These are phyloP conservation scores for Pseudogymnoascus sp. DNA, from an alignment of 2,329 filamentous ascomycete species.

Conservation along the genomic window DNA sequence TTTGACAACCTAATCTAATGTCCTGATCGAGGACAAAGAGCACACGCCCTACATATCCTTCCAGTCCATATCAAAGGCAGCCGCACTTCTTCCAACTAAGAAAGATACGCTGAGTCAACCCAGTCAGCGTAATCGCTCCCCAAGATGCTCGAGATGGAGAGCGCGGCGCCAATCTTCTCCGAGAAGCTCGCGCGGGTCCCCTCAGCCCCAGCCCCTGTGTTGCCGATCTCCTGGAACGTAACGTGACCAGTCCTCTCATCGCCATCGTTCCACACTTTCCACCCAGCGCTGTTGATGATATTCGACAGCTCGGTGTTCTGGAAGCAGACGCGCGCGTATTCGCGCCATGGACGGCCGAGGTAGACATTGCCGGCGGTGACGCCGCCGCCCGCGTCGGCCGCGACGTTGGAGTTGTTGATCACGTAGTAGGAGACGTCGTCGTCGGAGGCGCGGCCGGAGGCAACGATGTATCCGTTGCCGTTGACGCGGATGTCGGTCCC, in stretches of 20 bases:
- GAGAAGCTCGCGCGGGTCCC: slow-evolving; percentile 41
- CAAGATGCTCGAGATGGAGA: slow-evolving; percentile 37
- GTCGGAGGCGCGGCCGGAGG: slow-evolving; percentile 34
- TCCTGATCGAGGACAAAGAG: neutral
- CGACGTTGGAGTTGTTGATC: slow-evolving; percentile 43
- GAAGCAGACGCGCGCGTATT: slow-evolving; percentile 43
- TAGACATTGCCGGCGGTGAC: slow-evolving; percentile 35
- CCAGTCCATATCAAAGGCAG: neutral
- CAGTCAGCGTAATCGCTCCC: slow-evolving; percentile 35
- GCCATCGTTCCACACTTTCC: slow-evolving; percentile 38
- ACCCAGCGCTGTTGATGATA: slow-evolving; percentile 44
- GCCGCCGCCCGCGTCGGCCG: slow-evolving; percentile 31
- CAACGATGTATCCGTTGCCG: slow-evolving; percentile 38
- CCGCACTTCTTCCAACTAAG: slow-evolving; percentile 12
- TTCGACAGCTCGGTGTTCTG: slow-evolving; percentile 38
- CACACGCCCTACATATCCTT: neutral
- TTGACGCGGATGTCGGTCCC: slow-evolving; percentile 38
- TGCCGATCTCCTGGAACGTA: slow-evolving; percentile 43
- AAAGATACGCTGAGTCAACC: slow-evolving; percentile 36
- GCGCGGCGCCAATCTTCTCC: slow-evolving; percentile 30
- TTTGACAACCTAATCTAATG: neutral
- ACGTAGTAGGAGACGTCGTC: slow-evolving; percentile 41
- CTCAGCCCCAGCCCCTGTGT: slow-evolving; percentile 41
- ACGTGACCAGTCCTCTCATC: slow-evolving; percentile 38
- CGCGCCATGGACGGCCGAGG: slow-evolving; percentile 44